Conservation (phyloP, 495 filamentous ascomycete species). For the Lepidopterella palustris region DNA sequence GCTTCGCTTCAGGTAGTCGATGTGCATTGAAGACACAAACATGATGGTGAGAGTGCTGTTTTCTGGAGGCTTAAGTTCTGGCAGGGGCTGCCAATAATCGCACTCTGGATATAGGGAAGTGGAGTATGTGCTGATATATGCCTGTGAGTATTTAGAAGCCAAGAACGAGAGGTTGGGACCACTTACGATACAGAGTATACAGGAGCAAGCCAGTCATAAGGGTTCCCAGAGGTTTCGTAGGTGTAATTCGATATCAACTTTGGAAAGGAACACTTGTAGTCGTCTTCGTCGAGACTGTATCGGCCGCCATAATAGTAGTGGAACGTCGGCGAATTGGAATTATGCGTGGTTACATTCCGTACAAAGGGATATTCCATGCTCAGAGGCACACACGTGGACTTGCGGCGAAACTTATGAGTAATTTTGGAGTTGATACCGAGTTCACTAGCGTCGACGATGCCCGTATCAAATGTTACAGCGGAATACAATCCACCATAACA, state of each 20-base stretch:
- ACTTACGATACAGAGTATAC: constrained; percentile 26
- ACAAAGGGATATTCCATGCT: not conserved
- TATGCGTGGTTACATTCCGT: not conserved
- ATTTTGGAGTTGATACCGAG: not conserved
- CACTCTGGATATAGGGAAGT: not conserved
- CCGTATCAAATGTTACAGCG: constrained; percentile 3
- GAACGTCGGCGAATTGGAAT: not conserved
- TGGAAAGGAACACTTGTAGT: not conserved
- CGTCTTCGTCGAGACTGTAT: not conserved
- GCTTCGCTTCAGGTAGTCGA: constrained; percentile 22
- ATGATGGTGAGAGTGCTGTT: constrained; percentile 27
- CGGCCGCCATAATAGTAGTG: not conserved
- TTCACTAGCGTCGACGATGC: not conserved
- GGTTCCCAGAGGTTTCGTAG: constrained; percentile 16
- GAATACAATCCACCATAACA: not conserved
- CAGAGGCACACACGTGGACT: not conserved
- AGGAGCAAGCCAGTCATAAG: constrained; percentile 22
- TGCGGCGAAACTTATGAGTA: not conserved
- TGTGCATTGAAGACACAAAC: constrained; percentile 21
- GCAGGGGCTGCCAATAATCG: constrained; percentile 15
- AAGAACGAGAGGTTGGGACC: constrained; percentile 6
- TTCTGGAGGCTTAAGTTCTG: constrained; percentile 9
- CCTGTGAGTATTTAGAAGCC: not conserved
- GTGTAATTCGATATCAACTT: constrained; percentile 8
- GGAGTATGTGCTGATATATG: not conserved